Evolutionary conservation across 2,329 filamentous ascomycete species (phyloP), one percentile per base, ranked within the genome.

Genomic region (Clonostachys sp.): DNA sequence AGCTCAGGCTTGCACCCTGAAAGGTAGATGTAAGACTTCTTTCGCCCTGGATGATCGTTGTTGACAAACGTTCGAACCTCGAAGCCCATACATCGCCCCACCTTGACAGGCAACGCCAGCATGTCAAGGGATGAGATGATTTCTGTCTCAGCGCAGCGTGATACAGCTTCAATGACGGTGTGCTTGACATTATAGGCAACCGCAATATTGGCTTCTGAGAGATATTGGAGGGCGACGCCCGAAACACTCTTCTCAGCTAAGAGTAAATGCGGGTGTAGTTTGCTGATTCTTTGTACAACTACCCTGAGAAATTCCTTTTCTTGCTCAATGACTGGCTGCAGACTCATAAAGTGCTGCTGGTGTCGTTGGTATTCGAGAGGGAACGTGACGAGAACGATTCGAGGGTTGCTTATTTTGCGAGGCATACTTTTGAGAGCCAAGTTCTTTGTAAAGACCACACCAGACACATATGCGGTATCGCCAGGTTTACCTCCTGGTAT

Each of bases 171-270:
- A 48, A 99, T 85, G 12, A 99, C 94, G 1, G 92, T 95, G 34
- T 89, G 84, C 63, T 99, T 99, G 58, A 99, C 92, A 65, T 99
- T 96, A 72, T 94, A 96, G 1, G 87, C 91, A 12, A 96, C 95
- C 4, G 92, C 87, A 52, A 99, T 95, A 49, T 91, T 89, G 12
- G 89, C 89, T 56, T 94, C 85, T 17, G 91, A 86, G 2, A 99
- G 76, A 55, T 95, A 89, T 57, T 95, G 87, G 46, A 99, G 73
- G 4, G 95, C 94, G 42, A 96, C 75, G 1, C 94, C 92, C 4
- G 94, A 94, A 13, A 99, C 89, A 55, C 92, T 89, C 57, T 91
- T 92, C 62, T 97, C 88, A 2, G 94, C 90, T n/a, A 99, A 78
- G 16, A 99, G 73, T 12, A 99, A 75, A 45, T 92, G 88, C 7